Conservation (phyloP, 306 rosid species). For the Morella rubra region DNA sequence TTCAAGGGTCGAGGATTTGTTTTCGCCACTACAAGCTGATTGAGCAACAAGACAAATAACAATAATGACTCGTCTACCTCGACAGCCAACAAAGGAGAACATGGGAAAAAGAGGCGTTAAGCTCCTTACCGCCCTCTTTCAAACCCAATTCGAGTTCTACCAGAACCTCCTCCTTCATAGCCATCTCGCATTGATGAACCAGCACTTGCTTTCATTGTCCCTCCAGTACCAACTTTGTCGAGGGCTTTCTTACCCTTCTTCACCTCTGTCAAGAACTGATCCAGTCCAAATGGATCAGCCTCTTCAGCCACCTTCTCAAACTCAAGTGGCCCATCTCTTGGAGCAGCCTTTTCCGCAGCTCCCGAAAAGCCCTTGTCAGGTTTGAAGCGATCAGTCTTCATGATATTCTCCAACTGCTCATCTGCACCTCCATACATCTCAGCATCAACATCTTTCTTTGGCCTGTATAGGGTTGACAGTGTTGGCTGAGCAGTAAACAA, state of each 20-base stretch:
- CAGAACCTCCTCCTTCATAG: constrained; percentile 75
- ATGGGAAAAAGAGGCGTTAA: no score
- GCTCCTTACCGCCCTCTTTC: constrained; percentile 65
- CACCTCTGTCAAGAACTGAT: constrained; percentile 78
- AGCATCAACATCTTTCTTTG: constrained; percentile 75
- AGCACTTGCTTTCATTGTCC: constrained; percentile 87
- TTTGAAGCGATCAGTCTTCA: constrained; percentile 90
- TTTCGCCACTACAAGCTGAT: background rate
- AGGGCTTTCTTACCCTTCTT: constrained; percentile 83
- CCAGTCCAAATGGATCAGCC: constrained; percentile 94
- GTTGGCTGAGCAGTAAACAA: constrained; percentile 82
- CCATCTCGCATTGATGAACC: constrained; percentile 82
- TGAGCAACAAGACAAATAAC: background rate
- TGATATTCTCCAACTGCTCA: constrained; percentile 87
- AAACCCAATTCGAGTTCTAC: constrained; percentile 81
- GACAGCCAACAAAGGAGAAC: background rate
- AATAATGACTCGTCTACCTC: background rate
- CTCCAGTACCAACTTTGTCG: constrained; percentile 71
- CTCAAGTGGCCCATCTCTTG: constrained; percentile 80
- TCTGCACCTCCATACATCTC: constrained; percentile 84
- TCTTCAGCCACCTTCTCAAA: constrained; percentile 80
- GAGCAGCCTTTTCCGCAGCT: constrained; percentile 63
- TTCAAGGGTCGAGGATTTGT: background rate
- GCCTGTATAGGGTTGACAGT: constrained; percentile 80
- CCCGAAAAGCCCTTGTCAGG: constrained; percentile 77